These are phyloP conservation scores for Dysphania ambrosioides DNA, from an alignment of 148 eudicot genomes.

Conservation along the genomic window DNA sequence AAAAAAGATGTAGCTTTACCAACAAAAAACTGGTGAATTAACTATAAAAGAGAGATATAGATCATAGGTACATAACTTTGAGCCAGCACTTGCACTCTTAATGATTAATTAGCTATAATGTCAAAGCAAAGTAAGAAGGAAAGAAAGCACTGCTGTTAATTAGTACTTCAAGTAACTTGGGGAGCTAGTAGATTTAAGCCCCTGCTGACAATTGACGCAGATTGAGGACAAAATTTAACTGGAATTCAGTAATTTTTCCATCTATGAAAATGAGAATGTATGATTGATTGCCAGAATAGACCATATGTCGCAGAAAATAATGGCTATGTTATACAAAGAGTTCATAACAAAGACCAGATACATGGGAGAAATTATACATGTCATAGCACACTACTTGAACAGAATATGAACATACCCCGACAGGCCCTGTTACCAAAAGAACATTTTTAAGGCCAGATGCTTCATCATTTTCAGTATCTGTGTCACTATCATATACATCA, in stretches of 20 bases:
- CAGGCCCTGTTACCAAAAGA: constrained; percentile 87
- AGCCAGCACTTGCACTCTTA: not conserved
- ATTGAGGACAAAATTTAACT: constrained; percentile 1
- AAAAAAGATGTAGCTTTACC: not conserved
- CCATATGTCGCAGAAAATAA: not conserved
- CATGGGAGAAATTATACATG: not conserved
- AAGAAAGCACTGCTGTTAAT: constrained; percentile 1
- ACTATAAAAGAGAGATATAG: not conserved
- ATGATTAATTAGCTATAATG: constrained; percentile 2
- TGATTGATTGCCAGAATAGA: not conserved
- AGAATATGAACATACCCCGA: constrained; percentile 63
- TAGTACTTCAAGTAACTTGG: not conserved
- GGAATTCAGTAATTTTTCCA: not conserved
- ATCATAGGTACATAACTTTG: not conserved
- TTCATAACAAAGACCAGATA: constrained; percentile 1
- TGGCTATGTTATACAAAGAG: not conserved
- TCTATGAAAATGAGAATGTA: not conserved
- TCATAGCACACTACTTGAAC: not conserved
- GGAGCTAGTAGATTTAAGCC: not conserved
- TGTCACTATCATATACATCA: constrained; percentile 44
- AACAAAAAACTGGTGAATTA: not conserved
- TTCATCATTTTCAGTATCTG: constrained; percentile 43
- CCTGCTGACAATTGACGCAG: not conserved
- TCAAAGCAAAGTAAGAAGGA: not conserved
- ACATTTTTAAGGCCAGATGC: constrained; percentile 67